Base-by-base conservation (phyloP, 1,139 yeast genomes). In the Geotrichum candidum region DNA sequence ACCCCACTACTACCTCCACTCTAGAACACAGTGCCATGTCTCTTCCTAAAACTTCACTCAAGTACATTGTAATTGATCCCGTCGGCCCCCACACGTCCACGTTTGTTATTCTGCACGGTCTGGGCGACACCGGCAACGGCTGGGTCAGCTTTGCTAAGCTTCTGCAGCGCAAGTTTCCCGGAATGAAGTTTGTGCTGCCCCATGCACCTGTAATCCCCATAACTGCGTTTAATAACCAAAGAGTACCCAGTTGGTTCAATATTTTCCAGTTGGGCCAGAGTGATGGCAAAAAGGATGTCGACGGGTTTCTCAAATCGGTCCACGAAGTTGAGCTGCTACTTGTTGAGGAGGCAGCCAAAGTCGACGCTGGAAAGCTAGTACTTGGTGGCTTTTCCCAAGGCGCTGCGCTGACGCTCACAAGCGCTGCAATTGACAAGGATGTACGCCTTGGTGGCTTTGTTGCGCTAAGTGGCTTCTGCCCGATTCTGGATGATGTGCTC, bases 71-170 rank as follows among this genome's bases (percentile, higher is more conserved):
- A 18, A 29, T 55, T 46, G 57, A 27, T n/a, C 57, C 57, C 18
- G 27, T 51, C 15, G 58, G 58, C 33, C 13, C 22, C 27, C 70
- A 85, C 22, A 75, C 82, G 2, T 84, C 88, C 0, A 85, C 92
- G 1, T 74, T 90, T 38, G 88, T 90, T 29, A 80, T 90, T 64
- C 68, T 88, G 62, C 97, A 91, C 71, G 97, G 97, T 0, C 77
- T 91, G 31, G 97, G 97, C 18, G 97, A 90, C 72, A 73, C 88
- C 0, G 96, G 96, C 9, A 78, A 80, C 29, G 96, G 96, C 1
- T 90, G 96, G 96, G 78, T 82, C 48, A 9, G 38, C 23, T 51
- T 56, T 38, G 31, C 58, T 11, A 25, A 33, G 27, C 35, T 35
- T 11, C 38, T 51, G n/a, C 58, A 51, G 35, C 54, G 38, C 31